A percentile compares a stretch with the other conserved stretches of the same genome.
These are phyloP conservation scores for Fusarium phyllophilum DNA, from an alignment of 2,329 filamentous ascomycete species.

Conservation along the genomic window DNA sequence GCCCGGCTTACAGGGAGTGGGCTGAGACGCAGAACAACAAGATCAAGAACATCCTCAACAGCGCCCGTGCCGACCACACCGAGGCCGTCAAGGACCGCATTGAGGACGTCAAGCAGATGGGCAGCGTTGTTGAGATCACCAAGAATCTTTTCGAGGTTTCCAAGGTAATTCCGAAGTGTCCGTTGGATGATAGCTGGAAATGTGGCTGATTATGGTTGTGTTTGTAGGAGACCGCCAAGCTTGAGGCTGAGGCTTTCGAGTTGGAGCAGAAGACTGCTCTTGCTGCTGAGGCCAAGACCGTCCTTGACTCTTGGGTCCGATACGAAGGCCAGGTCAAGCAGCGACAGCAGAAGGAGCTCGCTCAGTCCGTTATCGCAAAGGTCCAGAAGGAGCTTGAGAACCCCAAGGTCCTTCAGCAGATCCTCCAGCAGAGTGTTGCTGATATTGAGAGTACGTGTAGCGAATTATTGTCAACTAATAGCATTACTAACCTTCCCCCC, in stretches of 20 bases:
- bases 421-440: conserved; percentile 93
- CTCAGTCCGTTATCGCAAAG: conserved; percentile 93
- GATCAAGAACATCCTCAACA: conserved; percentile 95
- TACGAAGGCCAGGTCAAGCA: conserved; percentile 99
- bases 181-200: conserved; percentile 9
- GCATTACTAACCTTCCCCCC: conserved; percentile 48
- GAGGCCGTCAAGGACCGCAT: conserved; percentile 95
- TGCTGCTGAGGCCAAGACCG: conserved; percentile 90
- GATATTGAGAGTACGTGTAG: conserved; percentile 87
- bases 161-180: conserved; percentile 72
- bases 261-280: conserved; percentile 96
- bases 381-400: conserved; percentile 99
- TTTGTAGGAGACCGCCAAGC: conserved; percentile 88
- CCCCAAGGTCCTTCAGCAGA: conserved; percentile 96
- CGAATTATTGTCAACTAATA: background rate
- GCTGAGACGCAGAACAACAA: conserved; percentile 88
- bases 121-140: conserved; percentile 93
- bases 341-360: conserved; percentile 96
- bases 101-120: conserved; percentile 92
- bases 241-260: conserved; percentile 96
- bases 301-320: conserved; percentile 98
- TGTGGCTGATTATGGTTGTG: conserved; percentile 40
- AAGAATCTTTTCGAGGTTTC: conserved; percentile 97
- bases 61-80: conserved; percentile 93
- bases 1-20: conserved; percentile 92